phyloP scores from a whole-genome alignment of 2,329 filamentous ascomycete species.

The Sodiomyces alkalinus region DNA sequence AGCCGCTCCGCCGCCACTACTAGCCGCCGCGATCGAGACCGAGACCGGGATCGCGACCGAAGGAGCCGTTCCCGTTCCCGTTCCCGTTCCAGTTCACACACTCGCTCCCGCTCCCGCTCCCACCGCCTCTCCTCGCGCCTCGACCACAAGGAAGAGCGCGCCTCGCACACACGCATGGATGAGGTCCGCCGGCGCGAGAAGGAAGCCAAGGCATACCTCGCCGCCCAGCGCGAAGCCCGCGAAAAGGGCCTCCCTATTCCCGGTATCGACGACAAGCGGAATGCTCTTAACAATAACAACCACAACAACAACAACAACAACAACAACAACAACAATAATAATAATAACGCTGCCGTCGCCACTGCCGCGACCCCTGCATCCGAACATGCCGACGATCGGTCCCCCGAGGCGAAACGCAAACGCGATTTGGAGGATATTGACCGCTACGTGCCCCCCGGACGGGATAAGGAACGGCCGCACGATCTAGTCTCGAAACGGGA shows the following conservation, averaged over 20 bases:
- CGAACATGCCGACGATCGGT: constrained; percentile 13
- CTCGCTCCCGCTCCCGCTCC: constrained; percentile 16
- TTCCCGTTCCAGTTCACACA: constrained; percentile 17
- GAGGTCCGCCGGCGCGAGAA: constrained; percentile 47
- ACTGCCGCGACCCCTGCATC: too few species aligned
- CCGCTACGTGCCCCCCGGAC: constrained; percentile 29
- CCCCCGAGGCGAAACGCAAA: constrained; percentile 24
- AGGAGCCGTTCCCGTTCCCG: constrained; percentile 29
- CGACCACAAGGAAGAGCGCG: neutral
- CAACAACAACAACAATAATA: too few species aligned
- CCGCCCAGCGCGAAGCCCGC: constrained; percentile 44
- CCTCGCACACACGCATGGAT: constrained; percentile 32
- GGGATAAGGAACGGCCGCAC: constrained; percentile 15
- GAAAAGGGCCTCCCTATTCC: constrained; percentile 42
- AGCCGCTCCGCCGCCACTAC: constrained; percentile 6
- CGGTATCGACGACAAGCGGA: constrained; percentile 38
- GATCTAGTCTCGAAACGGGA: constrained; percentile 15
- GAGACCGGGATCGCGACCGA: constrained; percentile 17
- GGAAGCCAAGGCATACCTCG: constrained; percentile 49
- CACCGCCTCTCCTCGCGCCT: neutral
- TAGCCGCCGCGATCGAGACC: constrained; percentile 11
- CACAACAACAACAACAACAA: too few species aligned
- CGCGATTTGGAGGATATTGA: constrained; percentile 18
- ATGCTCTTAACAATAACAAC: too few species aligned
- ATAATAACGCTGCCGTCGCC: constrained; percentile 14